Evolutionary conservation across 441 rosid species (phyloP), one percentile per base, ranked within the genome.

Genomic region (Omphalea diandra): DNA sequence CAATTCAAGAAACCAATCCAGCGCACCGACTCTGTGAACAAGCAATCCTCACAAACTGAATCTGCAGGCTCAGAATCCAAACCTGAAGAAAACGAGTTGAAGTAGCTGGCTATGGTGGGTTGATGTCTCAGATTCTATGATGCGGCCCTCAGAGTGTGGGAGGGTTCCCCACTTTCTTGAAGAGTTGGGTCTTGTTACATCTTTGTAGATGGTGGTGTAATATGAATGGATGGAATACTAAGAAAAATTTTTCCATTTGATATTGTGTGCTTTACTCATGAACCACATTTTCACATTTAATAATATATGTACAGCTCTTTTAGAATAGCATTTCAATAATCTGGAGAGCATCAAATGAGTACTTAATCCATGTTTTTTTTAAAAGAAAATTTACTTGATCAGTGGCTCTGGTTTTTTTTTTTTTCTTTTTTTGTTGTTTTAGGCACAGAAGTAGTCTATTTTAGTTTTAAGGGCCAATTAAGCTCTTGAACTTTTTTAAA

Each of bases 1-100:
- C 98, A 86, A 77, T 89, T 94, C 82, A 92, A 88, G 88, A 94
- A 90, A 75, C 87, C 92, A n/a, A 55, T 83, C 74, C 63, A 40
- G 31, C n/a, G 77, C 4, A 14, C 61, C n/a, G 33, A 68, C 18
- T 70, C 86, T 20, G 70, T 70, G 3, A 77, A 77, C 15, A 67
- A 73, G 63, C 84, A 84, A 69, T 76, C 84, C 62, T 67, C 84
- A 4, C 74, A 78, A 49, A 73, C 85, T 31, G 62, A 72, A 60
- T 54, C 82, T 57, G 79, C 78, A 0, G 80, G 54, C 36, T 33
- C 73, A 8, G 79, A 69, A 69, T 70, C 75, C 3, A 73, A 62
- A 24, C 58, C 77, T 10, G 79, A 78, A 59, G 76, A 65, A 71
- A 67, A 58, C 32, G 72, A 70, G 59, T 38, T 57, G 52, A 72